Base-by-base conservation (phyloP, 305 asterid genomes). In the Ruellia speciosa region DNA sequence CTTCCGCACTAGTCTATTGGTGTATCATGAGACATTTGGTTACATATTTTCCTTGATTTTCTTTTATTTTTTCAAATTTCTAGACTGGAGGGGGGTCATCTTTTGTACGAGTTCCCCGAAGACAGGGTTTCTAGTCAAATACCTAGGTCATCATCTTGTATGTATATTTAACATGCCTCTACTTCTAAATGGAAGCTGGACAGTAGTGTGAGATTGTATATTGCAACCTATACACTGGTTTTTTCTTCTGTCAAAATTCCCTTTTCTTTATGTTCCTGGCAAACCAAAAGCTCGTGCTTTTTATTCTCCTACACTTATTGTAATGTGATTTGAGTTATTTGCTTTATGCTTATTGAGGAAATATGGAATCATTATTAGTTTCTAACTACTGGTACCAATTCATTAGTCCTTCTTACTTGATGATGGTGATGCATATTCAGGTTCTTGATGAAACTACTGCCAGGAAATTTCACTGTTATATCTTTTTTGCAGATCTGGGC, bases 401-500 rank as follows among this genome's bases (percentile, higher is more conserved):
- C 41, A 10, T 37, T 37, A 7, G 9, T 37, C 6, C 12, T 37
- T 37, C 41, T 3, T 7, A 10, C 41, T 37, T 37, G 41, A 37
- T 37, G 41, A 0, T 10, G 49, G 16, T 43, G 7, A n/a, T 3
- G 6, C 49, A 43, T n/a, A 11, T 9, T 8, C 45, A 39, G 45
- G 13, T 43, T 43, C 6, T 11, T 43, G 49, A 40, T 45, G 59
- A 52, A 52, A 60, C 46, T 12, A 14, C 45, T 53, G 50, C 18
- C 7, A 15, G 35, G 17, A 40, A 52, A 63, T 54, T 56, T 20
- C 64, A 60, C 28, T 18, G 63, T 59, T 46, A 3, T 35, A 7
- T 10, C 20, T 65, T 39, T 56, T 57, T 66, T 79, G 88, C 84
- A 90, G 96, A 85, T 90, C 80, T 90, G 98, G 96, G 72, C 58